Base-by-base conservation (phyloP, 2,329 filamentous ascomycete species). In the Simplicillium aogashimaense region DNA sequence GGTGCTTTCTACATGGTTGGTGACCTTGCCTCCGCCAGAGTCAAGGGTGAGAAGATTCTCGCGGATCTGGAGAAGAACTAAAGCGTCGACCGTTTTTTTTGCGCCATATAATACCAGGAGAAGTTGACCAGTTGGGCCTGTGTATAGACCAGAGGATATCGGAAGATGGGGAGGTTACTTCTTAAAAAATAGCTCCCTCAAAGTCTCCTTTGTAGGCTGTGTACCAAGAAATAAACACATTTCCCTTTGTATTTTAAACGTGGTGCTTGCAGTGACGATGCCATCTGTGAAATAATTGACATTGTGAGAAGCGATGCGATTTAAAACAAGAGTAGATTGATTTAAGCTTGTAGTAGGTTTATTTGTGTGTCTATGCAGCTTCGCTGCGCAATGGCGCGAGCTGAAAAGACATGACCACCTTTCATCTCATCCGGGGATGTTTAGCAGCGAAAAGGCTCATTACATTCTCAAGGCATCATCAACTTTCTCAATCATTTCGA, bases 31-130 rank as follows among this genome's bases (percentile, higher is more conserved):
- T 88, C 86, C 50, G 92, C 89, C 54, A 85, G 85, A 65, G 81
- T 76, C 61, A 98, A 98, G 87, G 92, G 90, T 75, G 89, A 95
- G 82, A 95, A 97, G 88, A 97, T 98, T 77, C 74, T 98, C 65
- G 89, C 92, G 57, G 92, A 97, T 59, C 77, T 97, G 58, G 86
- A 92, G 66, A 70, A 71, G 58, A 70, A 69, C 59, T 69, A 71
- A 66, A 56, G 48, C 51, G 46, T 49, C 52, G 49, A 48, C 53
- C 20, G 20, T 25, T 25, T 25, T 25, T 25, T 25, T 25, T 57
- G 53, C 49, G 49, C 54, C 56, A 51, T 51, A 52, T 59, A 57
- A 60, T 60, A 55, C 50, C 53, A 48, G 55, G 53, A 53, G 56
- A 54, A 50, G 48, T 50, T 52, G 49, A 49, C 20, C 20, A 43